Conservation (phyloP, 345 rosid species). For the Ailanthus altissimus region DNA sequence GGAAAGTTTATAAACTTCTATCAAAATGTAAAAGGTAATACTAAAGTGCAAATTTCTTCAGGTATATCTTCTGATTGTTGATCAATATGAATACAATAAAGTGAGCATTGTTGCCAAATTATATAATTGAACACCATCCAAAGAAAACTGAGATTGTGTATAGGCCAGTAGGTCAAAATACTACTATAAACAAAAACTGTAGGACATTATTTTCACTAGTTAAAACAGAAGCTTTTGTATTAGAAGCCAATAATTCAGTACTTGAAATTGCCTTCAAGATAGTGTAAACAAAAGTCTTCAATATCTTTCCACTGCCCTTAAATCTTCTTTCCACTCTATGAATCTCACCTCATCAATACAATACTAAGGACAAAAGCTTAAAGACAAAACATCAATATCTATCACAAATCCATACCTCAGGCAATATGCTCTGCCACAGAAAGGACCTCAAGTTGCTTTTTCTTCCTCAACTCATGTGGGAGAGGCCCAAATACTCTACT, state of each 20-base stretch:
- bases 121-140: neutral
- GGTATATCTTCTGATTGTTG: neutral
- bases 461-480: conserved; percentile 93
- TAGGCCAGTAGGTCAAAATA: neutral
- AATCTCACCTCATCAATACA: neutral
- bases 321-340: neutral
- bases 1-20: neutral
- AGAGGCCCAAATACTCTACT: conserved; percentile 87
- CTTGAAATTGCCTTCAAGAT: neutral
- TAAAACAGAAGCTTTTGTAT: neutral
- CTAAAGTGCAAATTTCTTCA: neutral
- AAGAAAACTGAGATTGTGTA: neutral
- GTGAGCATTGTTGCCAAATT: neutral
- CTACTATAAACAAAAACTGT: neutral
- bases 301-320: neutral
- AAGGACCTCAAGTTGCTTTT: conserved; percentile 81
- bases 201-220: neutral
- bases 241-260: neutral
- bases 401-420: conserved; percentile 32
- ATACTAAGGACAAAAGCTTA: neutral
- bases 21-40: neutral
- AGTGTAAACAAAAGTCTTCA: neutral
- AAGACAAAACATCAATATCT: neutral
- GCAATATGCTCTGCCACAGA: conserved; percentile 83
- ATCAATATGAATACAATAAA: neutral